phyloP scores from a whole-genome alignment of 2,329 filamentous ascomycete genomes.

The Ascochyta fabae region DNA sequence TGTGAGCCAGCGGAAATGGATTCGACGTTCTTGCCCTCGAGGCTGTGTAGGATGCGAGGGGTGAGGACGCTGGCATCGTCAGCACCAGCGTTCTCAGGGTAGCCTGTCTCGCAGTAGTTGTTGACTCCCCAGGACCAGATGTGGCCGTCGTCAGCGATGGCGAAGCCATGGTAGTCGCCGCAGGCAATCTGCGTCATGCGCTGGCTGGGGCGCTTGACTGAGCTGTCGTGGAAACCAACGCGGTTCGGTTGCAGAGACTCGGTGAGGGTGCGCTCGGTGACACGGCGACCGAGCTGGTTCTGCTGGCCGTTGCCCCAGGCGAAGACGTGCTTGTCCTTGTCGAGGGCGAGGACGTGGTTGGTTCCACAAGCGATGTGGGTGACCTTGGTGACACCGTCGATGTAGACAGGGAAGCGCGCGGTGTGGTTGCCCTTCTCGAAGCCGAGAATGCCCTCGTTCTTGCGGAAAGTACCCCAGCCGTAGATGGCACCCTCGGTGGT shows the following conservation, averaged over 20 bases:
- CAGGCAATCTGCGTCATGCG: conserved; percentile 68
- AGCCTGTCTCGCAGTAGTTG: conserved; percentile 82
- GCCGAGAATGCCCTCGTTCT: conserved; percentile 70
- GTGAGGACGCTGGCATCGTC: conserved; percentile 76
- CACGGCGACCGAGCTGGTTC: conserved; percentile 70
- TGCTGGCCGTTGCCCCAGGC: conserved; percentile 78
- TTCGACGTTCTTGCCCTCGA: conserved; percentile 69
- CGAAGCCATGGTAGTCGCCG: conserved; percentile 84
- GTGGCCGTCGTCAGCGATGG: conserved; percentile 69
- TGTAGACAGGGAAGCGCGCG: conserved; percentile 56
- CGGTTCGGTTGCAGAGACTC: conserved; percentile 63
- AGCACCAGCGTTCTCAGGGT: conserved; percentile 67
- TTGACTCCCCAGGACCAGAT: conserved; percentile 88
- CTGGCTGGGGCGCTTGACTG: conserved; percentile 51
- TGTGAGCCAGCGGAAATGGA: conserved; percentile 76
- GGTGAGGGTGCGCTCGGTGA: conserved; percentile 65
- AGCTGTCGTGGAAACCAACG: conserved; percentile 59
- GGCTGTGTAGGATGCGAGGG: conserved; percentile 65
- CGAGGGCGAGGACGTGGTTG: conserved; percentile 74
- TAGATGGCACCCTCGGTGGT: conserved; percentile 78
- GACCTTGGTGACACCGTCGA: conserved; percentile 71
- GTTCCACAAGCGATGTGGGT: conserved; percentile 69
- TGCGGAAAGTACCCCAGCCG: conserved; percentile 83
- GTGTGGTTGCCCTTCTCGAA: conserved; percentile 59
- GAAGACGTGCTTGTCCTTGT: conserved; percentile 68